phyloP scores from a whole-genome alignment of 2,329 filamentous ascomycete species.

The Trichoderma pleuroti region DNA sequence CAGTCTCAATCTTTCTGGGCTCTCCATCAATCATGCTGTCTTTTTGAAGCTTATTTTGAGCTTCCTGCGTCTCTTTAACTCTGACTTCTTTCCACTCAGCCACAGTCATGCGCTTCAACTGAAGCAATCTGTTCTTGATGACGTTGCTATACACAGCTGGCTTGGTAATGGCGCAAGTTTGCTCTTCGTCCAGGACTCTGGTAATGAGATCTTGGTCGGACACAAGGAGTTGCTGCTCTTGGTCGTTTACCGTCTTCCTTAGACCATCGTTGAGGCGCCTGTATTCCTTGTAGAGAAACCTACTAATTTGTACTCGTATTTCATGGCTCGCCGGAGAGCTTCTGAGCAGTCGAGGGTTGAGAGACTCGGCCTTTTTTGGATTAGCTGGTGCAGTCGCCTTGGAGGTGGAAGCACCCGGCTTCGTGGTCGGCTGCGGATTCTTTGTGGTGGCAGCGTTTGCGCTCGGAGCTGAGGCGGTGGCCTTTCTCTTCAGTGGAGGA shows the following conservation, averaged over 20 bases:
- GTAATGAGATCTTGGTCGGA: constrained; percentile 65
- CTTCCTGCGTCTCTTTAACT: constrained; percentile 37
- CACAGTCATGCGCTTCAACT: constrained; percentile 70
- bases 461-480: constrained; percentile 15
- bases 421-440: neutral
- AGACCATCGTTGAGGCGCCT: constrained; percentile 63
- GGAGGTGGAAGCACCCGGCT: constrained; percentile 1
- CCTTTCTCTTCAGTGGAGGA: constrained; percentile 32
- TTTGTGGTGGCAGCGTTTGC: constrained; percentile 17
- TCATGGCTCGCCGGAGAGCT: constrained; percentile 55
- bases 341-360: constrained; percentile 66
- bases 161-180: constrained; percentile 65
- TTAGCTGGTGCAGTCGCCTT: constrained; percentile 22
- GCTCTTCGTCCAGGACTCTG: constrained; percentile 72
- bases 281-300: constrained; percentile 63
- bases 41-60: constrained; percentile 29
- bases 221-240: constrained; percentile 52
- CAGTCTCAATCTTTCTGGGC: constrained; percentile 62
- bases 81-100: constrained; percentile 68
- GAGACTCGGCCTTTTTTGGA: constrained; percentile 43
- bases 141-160: constrained; percentile 74
- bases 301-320: constrained; percentile 55
- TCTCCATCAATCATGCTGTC: constrained; percentile 31
- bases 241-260: constrained; percentile 46
- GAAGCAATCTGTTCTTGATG: constrained; percentile 75